Conservation (phyloP, 2,329 filamentous ascomycete genomes). For the Xylariales sp. region DNA sequence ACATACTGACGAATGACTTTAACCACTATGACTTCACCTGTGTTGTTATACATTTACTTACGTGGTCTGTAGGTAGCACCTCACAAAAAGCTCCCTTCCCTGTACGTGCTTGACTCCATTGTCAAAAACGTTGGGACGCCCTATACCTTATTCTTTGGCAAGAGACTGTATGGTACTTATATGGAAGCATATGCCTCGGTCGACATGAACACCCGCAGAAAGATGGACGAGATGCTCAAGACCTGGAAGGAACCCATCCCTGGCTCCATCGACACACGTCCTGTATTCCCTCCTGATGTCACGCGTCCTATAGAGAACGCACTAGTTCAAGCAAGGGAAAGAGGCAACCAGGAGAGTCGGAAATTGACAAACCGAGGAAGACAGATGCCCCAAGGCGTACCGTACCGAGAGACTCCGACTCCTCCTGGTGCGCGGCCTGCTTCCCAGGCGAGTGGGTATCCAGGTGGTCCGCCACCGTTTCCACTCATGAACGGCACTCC, state of each 20-base stretch:
- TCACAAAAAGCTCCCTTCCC: conserved; percentile 84
- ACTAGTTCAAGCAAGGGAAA: conserved; percentile 72
- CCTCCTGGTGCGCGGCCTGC: conserved; percentile 52
- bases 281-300: conserved; percentile 83
- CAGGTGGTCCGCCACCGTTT: conserved; percentile 33
- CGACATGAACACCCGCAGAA: conserved; percentile 73
- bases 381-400: conserved; percentile 45
- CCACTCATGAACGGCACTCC: conserved; percentile 28
- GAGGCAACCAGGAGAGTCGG: conserved; percentile 47
- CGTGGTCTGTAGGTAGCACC: conserved; percentile 65
- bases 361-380: conserved; percentile 43
- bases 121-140: conserved; percentile 98
- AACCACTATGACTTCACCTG: too few relatives aligned
- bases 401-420: conserved; percentile 69
- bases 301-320: conserved; percentile 92
- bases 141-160: conserved; percentile 91
- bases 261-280: conserved; percentile 85
- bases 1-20: too few relatives aligned
- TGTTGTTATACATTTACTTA: conserved; percentile 39
- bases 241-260: conserved; percentile 98
- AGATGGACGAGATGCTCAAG: conserved; percentile 95
- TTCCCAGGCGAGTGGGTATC: conserved; percentile 28
- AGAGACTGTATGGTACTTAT: conserved; percentile 88
- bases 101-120: conserved; percentile 96
- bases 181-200: conserved; percentile 95